These are phyloP conservation scores for Stropharia rugosoannulata DNA, from an alignment of 768 basidiomycete genomes.

Conservation along the genomic window DNA sequence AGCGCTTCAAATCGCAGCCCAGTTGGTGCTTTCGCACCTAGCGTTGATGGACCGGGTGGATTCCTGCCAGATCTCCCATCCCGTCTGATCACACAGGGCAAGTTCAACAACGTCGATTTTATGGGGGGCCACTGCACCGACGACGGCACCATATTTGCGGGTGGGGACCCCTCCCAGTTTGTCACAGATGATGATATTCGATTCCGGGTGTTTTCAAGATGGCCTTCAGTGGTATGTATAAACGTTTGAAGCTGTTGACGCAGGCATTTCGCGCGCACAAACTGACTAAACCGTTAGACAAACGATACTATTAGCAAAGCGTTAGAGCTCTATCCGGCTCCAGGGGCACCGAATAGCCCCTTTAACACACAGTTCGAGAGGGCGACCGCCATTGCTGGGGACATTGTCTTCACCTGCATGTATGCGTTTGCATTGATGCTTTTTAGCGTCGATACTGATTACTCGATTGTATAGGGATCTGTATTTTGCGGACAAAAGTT, in stretches of 20 bases:
- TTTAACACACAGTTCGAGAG: conserved; percentile 40
- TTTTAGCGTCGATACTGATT: background rate
- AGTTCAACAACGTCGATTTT: conserved; percentile 34
- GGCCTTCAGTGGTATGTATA: conserved; percentile 32
- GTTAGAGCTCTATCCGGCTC: conserved; percentile 36
- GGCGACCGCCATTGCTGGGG: conserved; percentile 39
- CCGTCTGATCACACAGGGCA: conserved; percentile 22
- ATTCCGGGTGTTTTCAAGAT: conserved; percentile 30
- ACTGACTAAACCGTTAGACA: conserved; percentile 19
- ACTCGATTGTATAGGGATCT: conserved; percentile 30
- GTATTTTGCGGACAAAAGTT: conserved; percentile 32
- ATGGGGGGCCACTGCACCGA: conserved; percentile 44
- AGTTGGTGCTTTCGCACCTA: conserved; percentile 29
- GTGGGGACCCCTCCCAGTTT: conserved; percentile 33
- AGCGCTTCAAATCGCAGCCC: conserved; percentile 36
- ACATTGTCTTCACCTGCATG: conserved; percentile 45
- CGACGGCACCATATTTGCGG: conserved; percentile 42
- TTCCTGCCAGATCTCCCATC: conserved; percentile 39
- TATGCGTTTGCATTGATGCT: conserved; percentile 14
- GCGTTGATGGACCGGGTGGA: conserved; percentile 37
- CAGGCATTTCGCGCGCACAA: background rate
- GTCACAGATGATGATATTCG: conserved; percentile 38
- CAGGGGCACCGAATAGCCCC: conserved; percentile 30
- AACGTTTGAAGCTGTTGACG: background rate
- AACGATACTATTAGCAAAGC: conserved; percentile 34